A percentile compares a stretch with the other conserved stretches of the same genome.
Conservation (phyloP, 768 basidiomycete species). For the Lyophyllum semitale region DNA sequence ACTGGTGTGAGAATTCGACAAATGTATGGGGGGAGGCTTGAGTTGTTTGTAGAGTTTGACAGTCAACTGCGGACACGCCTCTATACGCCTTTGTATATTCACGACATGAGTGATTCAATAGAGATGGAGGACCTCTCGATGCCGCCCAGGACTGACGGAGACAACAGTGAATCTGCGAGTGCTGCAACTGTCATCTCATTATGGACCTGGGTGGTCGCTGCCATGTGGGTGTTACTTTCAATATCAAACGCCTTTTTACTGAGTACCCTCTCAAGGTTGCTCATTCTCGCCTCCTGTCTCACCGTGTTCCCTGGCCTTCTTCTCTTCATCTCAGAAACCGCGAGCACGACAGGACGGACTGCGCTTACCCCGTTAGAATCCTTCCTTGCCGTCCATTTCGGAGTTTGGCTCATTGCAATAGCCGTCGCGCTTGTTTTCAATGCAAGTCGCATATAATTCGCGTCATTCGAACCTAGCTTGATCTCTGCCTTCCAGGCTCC, state of each 20-base stretch:
- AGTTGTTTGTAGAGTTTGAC: too few species aligned
- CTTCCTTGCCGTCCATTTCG: conserved; percentile 69
- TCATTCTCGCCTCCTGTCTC: conserved; percentile 29
- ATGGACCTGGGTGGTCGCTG: conserved; percentile 31
- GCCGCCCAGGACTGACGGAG: background rate
- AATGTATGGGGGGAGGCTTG: too few species aligned
- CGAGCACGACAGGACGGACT: conserved; percentile 30
- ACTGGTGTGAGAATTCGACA: conserved; percentile 2
- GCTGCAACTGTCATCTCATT: conserved; percentile 19
- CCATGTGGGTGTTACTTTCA: conserved; percentile 24
- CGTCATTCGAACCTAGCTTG: conserved; percentile 1
- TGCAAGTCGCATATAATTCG: conserved; percentile 35
- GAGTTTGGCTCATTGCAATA: conserved; percentile 58
- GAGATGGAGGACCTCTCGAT: conserved; percentile 17
- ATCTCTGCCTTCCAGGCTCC: conserved; percentile 38
- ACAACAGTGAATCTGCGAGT: background rate
- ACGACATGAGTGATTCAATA: conserved; percentile 15
- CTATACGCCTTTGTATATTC: too few species aligned
- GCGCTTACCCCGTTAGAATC: conserved; percentile 66
- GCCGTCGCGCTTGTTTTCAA: conserved; percentile 60
- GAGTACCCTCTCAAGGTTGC: conserved; percentile 20
- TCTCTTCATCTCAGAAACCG: conserved; percentile 62
- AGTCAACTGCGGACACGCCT: background rate
- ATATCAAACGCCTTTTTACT: conserved; percentile 18
- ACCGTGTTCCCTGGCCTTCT: conserved; percentile 63